Evolutionary conservation across 139 green algal species (phyloP).

Genomic region (Coelastrella sp.): DNA sequence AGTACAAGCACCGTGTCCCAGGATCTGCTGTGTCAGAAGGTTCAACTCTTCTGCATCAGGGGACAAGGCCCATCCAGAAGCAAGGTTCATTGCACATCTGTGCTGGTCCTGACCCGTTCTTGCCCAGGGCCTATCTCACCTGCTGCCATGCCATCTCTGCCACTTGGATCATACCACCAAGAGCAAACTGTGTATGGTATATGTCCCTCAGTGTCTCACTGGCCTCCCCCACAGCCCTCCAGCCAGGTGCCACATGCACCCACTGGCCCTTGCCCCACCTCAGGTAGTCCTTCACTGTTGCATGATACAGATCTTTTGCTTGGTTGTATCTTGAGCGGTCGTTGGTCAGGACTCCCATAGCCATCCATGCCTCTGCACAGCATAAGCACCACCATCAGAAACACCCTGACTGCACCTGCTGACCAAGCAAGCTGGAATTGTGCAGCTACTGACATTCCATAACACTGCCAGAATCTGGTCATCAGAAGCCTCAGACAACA

Average conservation of each 20-base stretch:
- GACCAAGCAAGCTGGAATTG: too few species aligned
- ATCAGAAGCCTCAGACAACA: neutral
- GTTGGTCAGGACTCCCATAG: neutral
- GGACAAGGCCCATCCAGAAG: too few species aligned
- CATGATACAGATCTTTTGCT: constrained; percentile 6
- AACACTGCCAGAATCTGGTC: too few species aligned
- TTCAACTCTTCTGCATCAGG: too few species aligned
- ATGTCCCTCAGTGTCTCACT: constrained; percentile 30
- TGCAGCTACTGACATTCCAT: too few species aligned
- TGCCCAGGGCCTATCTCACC: neutral
- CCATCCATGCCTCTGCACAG: constrained; percentile 25
- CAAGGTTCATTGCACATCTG: too few species aligned
- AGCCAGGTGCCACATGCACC: neutral
- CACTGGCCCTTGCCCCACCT: neutral
- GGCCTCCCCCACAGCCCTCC: neutral
- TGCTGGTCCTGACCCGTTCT: too few species aligned
- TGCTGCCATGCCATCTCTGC: constrained; percentile 31
- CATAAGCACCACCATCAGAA: neutral
- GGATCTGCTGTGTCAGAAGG: too few species aligned
- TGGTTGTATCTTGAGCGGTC: neutral
- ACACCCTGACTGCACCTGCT: too few species aligned
- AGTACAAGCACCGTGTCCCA: too few species aligned
- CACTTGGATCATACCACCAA: constrained; percentile 13
- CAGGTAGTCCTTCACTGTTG: constrained; percentile 7
- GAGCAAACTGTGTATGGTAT: constrained; percentile 29